These are phyloP conservation scores for Jaltomata sinuosa DNA, from an alignment of 257 asterid species.

Conservation along the genomic window DNA sequence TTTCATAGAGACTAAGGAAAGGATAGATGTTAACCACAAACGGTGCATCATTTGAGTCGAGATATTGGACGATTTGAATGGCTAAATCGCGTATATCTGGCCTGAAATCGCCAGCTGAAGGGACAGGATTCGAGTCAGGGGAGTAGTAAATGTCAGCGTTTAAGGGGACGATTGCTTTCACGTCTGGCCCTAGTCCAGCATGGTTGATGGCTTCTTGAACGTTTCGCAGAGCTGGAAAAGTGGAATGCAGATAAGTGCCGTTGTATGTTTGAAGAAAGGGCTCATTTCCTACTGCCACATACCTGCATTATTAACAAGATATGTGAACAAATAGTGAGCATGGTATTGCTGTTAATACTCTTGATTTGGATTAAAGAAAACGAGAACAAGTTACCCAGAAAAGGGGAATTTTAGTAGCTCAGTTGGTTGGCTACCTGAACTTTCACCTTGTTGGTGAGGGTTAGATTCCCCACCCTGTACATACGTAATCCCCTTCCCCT, in stretches of 20 bases:
- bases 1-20: slow-evolving; percentile 68
- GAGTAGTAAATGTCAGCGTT: slow-evolving; percentile 86
- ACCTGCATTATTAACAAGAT: slow-evolving; percentile 23
- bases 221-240: slow-evolving; percentile 70
- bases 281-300: slow-evolving; percentile 94
- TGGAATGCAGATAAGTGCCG: slow-evolving; percentile 38
- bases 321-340: not conserved
- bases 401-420: too few species aligned
- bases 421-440: too few species aligned
- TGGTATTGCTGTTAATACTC: not conserved
- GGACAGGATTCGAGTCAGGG: slow-evolving; percentile 72
- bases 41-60: slow-evolving; percentile 61
- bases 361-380: not conserved
- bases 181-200: slow-evolving; percentile 51
- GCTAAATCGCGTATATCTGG: slow-evolving; percentile 72
- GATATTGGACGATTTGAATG: slow-evolving; percentile 47
- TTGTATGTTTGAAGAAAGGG: slow-evolving; percentile 82
- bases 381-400: too few species aligned
- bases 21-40: slow-evolving; percentile 90
- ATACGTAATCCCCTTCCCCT: too few species aligned
- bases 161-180: slow-evolving; percentile 79
- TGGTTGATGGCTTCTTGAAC: slow-evolving; percentile 70
- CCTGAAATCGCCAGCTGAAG: slow-evolving; percentile 90
- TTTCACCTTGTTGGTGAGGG: too few species aligned
- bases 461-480: too few species aligned